A percentile compares a stretch with the other conserved stretches of the same genome.
Evolutionary conservation across 2,329 filamentous ascomycete genomes (phyloP).

Genomic region (Ophiostoma himal-ulmi): DNA sequence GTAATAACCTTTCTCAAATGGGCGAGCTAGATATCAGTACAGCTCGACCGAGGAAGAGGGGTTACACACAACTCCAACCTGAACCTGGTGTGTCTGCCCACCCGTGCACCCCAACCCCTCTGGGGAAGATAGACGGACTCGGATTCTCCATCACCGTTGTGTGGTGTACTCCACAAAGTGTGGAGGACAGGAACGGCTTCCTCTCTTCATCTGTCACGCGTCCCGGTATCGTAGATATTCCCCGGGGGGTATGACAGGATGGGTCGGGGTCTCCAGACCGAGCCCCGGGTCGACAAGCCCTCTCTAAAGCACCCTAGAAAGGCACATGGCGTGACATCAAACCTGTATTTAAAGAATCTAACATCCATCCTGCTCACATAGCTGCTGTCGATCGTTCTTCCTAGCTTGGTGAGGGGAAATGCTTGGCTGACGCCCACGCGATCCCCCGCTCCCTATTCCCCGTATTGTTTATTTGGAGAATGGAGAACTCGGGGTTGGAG

Average conservation of each 20-base stretch:
- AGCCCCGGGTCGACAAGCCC: background rate
- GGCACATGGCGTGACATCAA: background rate
- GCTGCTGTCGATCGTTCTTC: background rate
- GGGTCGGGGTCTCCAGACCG: slow-evolving; percentile 21
- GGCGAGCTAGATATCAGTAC: slow-evolving; percentile 12
- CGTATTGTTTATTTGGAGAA: background rate
- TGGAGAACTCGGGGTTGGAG: slow-evolving; percentile 12
- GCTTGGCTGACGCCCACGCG: slow-evolving; percentile 1
- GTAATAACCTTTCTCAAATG: background rate
- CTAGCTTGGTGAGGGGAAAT: slow-evolving; percentile 12
- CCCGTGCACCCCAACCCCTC: background rate
- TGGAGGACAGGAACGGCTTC: slow-evolving; percentile 14
- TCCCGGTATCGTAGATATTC: slow-evolving; percentile 3
- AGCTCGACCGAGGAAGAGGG: background rate
- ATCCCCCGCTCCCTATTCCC: slow-evolving; percentile 10
- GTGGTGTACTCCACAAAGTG: slow-evolving; percentile 20
- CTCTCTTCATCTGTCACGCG: slow-evolving; percentile 4
- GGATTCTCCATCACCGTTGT: slow-evolving; percentile 16
- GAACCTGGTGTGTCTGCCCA: background rate
- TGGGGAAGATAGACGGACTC: slow-evolving; percentile 16
- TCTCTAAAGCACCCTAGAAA: background rate
- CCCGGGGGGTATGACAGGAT: background rate
- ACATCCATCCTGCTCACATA: slow-evolving; percentile 5
- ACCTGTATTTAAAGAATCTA: background rate
- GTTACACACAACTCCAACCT: background rate